Conservation (phyloP, 2,329 filamentous ascomycete species). For the Lachnum nothofagi region DNA sequence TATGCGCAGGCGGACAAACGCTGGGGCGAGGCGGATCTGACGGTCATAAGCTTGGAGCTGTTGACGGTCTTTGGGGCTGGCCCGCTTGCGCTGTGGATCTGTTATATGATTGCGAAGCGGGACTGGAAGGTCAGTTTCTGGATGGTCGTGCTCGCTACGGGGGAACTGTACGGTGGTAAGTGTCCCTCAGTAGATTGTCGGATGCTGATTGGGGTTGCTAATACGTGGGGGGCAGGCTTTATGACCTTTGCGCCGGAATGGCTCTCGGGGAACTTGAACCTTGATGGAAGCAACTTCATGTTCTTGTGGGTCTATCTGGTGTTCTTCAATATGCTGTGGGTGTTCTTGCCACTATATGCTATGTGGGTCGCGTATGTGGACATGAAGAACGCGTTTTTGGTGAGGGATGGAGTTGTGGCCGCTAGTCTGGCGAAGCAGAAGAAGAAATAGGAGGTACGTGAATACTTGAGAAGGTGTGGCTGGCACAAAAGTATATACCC, state of each 20-base stretch:
- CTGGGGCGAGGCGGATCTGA: conserved; percentile 59
- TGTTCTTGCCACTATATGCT: conserved; percentile 56
- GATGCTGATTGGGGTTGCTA: not conserved
- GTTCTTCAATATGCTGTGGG: conserved; percentile 67
- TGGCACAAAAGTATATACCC: too few relatives aligned
- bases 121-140: conserved; percentile 52
- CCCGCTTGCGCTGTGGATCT: conserved; percentile 54
- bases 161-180: conserved; percentile 60
- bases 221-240: conserved; percentile 44
- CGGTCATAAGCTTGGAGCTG: conserved; percentile 60
- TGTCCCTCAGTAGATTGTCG: not conserved
- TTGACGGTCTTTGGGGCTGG: conserved; percentile 60
- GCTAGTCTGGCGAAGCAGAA: conserved; percentile 29
- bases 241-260: conserved; percentile 70
- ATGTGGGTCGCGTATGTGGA: conserved; percentile 51
- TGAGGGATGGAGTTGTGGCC: conserved; percentile 30
- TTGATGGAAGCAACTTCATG: conserved; percentile 64
- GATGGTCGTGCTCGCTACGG: conserved; percentile 61
- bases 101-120: conserved; percentile 53
- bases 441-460: conserved; percentile 26
- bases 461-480: not conserved
- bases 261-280: conserved; percentile 56
- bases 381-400: conserved; percentile 50
- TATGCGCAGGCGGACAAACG: conserved; percentile 59
- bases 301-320: conserved; percentile 57